Conservation (phyloP, 139 green algal genomes). For the Haematococcus sp. region DNA sequence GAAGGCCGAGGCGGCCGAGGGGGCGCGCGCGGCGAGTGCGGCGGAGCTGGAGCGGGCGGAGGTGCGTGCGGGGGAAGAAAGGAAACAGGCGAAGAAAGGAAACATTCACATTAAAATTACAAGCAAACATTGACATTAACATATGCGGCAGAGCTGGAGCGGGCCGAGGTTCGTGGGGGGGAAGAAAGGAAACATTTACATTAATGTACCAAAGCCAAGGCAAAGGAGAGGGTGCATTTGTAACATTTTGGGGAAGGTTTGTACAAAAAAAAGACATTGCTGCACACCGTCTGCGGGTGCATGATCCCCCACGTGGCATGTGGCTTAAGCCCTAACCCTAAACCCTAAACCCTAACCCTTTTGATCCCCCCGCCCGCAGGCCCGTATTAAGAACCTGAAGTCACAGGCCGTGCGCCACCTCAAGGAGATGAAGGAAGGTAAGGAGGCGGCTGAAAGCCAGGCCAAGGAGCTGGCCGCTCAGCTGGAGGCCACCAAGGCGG, state of each 20-base stretch:
- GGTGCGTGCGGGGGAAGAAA: background rate
- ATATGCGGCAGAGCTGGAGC: no score
- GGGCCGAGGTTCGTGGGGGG: no score
- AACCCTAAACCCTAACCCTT: no score
- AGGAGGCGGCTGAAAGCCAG: background rate
- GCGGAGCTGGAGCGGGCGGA: constrained; percentile 4
- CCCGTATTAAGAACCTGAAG: background rate
- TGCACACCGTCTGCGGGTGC: no score
- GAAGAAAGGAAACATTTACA: no score
- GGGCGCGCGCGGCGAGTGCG: background rate
- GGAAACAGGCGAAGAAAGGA: background rate
- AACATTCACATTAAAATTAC: background rate
- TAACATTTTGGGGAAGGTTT: no score
- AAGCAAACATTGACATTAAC: no score
- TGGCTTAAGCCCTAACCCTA: no score
- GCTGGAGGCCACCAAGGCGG: background rate
- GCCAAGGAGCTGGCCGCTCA: background rate
- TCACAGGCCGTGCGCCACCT: background rate
- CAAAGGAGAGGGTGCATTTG: no score
- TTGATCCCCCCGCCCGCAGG: background rate
- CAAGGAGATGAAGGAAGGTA: background rate
- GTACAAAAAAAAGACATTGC: no score
- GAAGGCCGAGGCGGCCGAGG: constrained; percentile 10
- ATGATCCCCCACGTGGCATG: no score
- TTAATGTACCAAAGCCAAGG: no score